Base-by-base conservation (phyloP, 352 stramenopile species). In the Phytophthora foliorum region DNA sequence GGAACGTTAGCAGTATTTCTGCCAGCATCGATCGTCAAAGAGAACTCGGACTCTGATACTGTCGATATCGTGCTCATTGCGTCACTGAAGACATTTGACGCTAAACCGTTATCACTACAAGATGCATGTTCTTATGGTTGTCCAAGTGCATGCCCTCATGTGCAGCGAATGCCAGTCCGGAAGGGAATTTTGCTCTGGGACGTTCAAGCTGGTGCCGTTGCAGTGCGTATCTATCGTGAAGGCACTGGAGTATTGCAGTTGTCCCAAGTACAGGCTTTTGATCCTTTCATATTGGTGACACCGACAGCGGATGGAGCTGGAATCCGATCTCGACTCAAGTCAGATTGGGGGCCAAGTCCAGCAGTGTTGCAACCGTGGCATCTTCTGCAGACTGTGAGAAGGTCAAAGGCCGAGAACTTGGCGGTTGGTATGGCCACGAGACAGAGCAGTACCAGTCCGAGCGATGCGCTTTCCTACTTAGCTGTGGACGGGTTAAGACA, bases 371-470 rank as follows among this genome's bases (percentile, higher is more conserved):
- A 89, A 16, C 78, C 78, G 16, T 92, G 84, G 84, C 75, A 63
- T 6, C 44, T 92, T 14, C 57, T 88, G 5, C 81, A 90, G 31
- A 88, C 80, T 10, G 72, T 79, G 8, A 69, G 75, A 29, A 74
- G 75, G 16, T 91, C 84, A 1, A 58, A 89, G 24, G 71, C 88
- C 13, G 84, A 90, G 49, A 94, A 94, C 44, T 29, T 92, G 1
- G 86, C 84, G 0, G 11, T 54, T 21, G 74, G 83, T 0, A 92
- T 94, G 84, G 59, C 57, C 1, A 90, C 84, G 7, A 76, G 67
- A 2, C 84, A 93, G 56, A 94, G 84, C 54, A 89, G 73, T n/a
- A 88, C 82, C 0, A 77, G 57, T 16, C 67, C 74, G 2, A 62
- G 57, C 4, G 34, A 71, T 39, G 82, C 84, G 2, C 41, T 82